These are phyloP conservation scores for Auricularia sp. DNA, from an alignment of 768 basidiomycete genomes.

Conservation along the genomic window DNA sequence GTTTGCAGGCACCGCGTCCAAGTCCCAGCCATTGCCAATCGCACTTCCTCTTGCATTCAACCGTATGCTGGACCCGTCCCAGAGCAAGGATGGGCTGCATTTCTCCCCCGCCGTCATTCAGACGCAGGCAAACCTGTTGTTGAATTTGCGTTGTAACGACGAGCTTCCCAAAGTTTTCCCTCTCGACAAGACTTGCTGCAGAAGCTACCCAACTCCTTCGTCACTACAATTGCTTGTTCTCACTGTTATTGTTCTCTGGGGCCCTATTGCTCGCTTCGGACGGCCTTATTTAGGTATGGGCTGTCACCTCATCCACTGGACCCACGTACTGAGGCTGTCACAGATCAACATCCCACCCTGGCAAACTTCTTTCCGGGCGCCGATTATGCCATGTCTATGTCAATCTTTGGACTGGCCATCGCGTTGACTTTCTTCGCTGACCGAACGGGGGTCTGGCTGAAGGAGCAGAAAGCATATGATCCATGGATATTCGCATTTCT, in stretches of 20 bases:
- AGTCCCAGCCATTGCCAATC: slow-evolving; percentile 25
- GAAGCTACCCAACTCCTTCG: slow-evolving; percentile 58
- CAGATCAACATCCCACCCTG: slow-evolving; percentile 1
- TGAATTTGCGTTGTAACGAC: slow-evolving; percentile 77
- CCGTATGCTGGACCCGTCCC: slow-evolving; percentile 55
- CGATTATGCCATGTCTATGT: slow-evolving; percentile 33
- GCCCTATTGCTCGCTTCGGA: slow-evolving; percentile 37
- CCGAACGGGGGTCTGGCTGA: slow-evolving; percentile 77
- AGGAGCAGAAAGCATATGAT: slow-evolving; percentile 80
- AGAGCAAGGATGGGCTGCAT: slow-evolving; percentile 81
- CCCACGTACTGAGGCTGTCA: slow-evolving; percentile 3
- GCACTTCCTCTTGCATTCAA: slow-evolving; percentile 75
- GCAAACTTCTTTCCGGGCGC: slow-evolving; percentile 22
- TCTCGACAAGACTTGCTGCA: slow-evolving; percentile 72
- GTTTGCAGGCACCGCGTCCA: slow-evolving; percentile 15
- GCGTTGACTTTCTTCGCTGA: slow-evolving; percentile 70
- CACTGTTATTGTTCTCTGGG: slow-evolving; percentile 34
- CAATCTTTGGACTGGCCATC: slow-evolving; percentile 57
- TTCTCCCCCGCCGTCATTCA: slow-evolving; percentile 53
- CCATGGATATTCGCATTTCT: slow-evolving; percentile 56
- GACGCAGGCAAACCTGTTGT: slow-evolving; percentile 64
- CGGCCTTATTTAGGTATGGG: slow-evolving; percentile 17
- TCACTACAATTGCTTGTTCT: slow-evolving; percentile 46
- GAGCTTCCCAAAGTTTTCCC: slow-evolving; percentile 50
- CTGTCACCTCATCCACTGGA: neutral